A percentile compares a stretch with the other conserved stretches of the same genome.
These are phyloP conservation scores for Tricholoma furcatifolium DNA, from an alignment of 768 basidiomycete species.

Conservation along the genomic window DNA sequence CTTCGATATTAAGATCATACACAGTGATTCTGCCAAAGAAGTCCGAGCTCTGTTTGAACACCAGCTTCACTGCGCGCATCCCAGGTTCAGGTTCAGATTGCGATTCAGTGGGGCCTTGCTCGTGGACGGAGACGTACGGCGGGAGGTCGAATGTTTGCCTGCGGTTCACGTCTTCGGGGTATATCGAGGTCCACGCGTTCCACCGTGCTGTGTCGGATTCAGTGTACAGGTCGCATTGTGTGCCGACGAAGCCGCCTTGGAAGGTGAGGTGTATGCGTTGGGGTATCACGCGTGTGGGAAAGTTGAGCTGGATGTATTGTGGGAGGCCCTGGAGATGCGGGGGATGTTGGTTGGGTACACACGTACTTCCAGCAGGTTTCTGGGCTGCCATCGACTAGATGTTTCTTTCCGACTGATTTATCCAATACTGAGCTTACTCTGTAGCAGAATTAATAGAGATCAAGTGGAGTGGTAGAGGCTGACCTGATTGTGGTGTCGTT, in stretches of 20 bases:
- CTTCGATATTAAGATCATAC: constrained; percentile 15
- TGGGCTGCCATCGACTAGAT: constrained; percentile 65
- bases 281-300: constrained; percentile 53
- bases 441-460: constrained; percentile 23
- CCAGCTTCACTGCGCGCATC: constrained; percentile 53
- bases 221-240: constrained; percentile 51
- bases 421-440: constrained; percentile 83
- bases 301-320: constrained; percentile 70
- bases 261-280: constrained; percentile 63
- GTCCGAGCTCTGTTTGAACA: constrained; percentile 39
- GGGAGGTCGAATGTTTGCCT: constrained; percentile 64
- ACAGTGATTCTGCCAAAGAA: constrained; percentile 15
- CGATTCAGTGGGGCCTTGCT: no score
- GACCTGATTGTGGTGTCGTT: constrained; percentile 53
- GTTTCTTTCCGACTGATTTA: constrained; percentile 69
- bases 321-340: constrained; percentile 61
- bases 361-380: constrained; percentile 90
- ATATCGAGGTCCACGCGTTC: constrained; percentile 53
- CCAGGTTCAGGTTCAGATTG: no score
- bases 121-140: constrained; percentile 17
- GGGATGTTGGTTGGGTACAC: not conserved
- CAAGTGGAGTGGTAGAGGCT: constrained; percentile 13
- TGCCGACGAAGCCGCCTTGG: constrained; percentile 86
- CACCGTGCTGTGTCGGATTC: constrained; percentile 38
- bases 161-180: constrained; percentile 79